Evolutionary conservation across 208 protist species (phyloP).

Genomic region (Leishmania mexicana): DNA sequence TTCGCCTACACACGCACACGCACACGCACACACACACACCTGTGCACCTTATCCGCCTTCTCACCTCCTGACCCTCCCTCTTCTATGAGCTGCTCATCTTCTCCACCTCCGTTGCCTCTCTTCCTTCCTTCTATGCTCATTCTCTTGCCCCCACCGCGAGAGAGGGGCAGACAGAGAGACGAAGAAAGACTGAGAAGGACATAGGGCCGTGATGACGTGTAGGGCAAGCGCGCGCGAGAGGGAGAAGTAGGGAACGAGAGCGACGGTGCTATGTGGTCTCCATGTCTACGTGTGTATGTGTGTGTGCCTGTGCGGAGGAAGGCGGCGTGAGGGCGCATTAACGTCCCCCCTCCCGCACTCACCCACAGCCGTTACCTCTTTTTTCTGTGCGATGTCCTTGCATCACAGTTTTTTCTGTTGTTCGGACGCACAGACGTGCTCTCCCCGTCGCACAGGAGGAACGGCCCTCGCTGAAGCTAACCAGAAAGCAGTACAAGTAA

Average conservation of each 20-base stretch:
- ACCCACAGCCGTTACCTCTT: neutral
- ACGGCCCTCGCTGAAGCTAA: conserved; percentile 9
- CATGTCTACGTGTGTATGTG: neutral
- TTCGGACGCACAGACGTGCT: neutral
- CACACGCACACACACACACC: neutral
- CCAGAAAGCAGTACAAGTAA: conserved; percentile 23
- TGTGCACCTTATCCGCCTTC: neutral
- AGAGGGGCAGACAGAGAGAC: neutral
- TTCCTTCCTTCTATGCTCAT: neutral
- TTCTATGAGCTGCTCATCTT: neutral
- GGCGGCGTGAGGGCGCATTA: neutral
- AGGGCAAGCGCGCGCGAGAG: neutral
- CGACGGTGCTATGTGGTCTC: neutral
- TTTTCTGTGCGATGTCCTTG: neutral
- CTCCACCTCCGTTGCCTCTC: neutral
- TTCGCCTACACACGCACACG: neutral
- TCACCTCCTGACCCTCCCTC: neutral
- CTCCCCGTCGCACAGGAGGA: neutral
- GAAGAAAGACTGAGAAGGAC: neutral
- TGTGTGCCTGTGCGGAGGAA: neutral
- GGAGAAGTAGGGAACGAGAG: neutral
- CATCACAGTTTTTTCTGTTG: neutral
- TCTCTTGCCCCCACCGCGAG: neutral
- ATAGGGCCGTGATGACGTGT: neutral
- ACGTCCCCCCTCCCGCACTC: neutral